Evolutionary conservation across 768 basidiomycete species (phyloP).

Genomic region (Suillus hirtellus): DNA sequence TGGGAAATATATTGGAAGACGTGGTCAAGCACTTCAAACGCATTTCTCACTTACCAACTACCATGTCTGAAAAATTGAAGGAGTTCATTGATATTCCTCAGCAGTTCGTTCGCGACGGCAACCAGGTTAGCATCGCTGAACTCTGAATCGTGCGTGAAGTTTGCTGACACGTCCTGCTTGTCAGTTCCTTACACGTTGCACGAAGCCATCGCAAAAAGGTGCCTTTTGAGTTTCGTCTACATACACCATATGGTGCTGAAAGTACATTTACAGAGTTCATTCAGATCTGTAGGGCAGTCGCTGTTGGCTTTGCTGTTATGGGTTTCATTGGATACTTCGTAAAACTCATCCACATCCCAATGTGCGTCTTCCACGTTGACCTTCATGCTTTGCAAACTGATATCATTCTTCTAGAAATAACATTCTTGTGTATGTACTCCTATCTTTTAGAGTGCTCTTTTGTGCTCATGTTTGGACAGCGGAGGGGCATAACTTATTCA

Average conservation of each 20-base stretch:
- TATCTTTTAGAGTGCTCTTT: neutral
- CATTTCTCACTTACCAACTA: constrained; percentile 27
- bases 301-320: constrained; percentile 98
- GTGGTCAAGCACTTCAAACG: constrained; percentile 7
- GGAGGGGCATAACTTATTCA: constrained; percentile 65
- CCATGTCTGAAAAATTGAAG: constrained; percentile 88
- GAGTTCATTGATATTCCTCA: constrained; percentile 92
- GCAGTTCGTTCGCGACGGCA: constrained; percentile 90
- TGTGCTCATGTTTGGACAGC: constrained; percentile 43
- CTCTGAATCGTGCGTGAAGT: neutral
- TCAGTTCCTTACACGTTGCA: constrained; percentile 96
- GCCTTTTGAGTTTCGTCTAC: constrained; percentile 17
- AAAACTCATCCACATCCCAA: constrained; percentile 97
- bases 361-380: constrained; percentile 54
- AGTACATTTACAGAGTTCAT: constrained; percentile 67
- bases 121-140: constrained; percentile 62
- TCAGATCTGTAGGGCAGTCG: constrained; percentile 95
- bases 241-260: constrained; percentile 8
- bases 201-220: constrained; percentile 97
- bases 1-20: constrained; percentile 25
- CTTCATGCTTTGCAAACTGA: constrained; percentile 19
- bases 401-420: constrained; percentile 68
- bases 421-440: constrained; percentile 85
- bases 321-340: constrained; percentile 99
- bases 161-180: constrained; percentile 15